These are phyloP conservation scores for Pseudogymnoascus pannorum DNA, from an alignment of 2,329 filamentous ascomycete genomes.

Conservation along the genomic window DNA sequence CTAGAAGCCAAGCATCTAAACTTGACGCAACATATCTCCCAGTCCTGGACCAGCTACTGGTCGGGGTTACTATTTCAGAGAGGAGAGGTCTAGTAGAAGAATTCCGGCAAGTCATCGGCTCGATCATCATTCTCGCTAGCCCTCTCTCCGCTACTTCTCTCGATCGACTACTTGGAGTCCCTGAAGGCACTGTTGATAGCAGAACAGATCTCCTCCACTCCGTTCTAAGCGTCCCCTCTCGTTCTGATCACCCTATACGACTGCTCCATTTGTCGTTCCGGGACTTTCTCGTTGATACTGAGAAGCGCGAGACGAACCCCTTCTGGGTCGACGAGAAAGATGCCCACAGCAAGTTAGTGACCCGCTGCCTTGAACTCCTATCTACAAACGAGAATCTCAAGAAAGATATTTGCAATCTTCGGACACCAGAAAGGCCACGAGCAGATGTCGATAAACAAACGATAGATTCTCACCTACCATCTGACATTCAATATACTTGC, in stretches of 20 bases:
- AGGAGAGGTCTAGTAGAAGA: conserved; percentile 8
- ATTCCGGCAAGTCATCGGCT: conserved; percentile 12
- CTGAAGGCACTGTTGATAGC: conserved; percentile 12
- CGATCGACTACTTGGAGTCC: conserved; percentile 17
- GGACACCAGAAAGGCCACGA: conserved; percentile 18
- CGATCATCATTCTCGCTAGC: conserved; percentile 14
- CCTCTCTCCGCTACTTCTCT: conserved; percentile 19
- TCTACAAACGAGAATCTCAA: conserved; percentile 21
- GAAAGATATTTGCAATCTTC: conserved; percentile 26
- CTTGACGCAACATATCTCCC: conserved; percentile 23
- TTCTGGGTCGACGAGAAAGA: conserved; percentile 27
- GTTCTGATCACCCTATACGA: conserved; percentile 17
- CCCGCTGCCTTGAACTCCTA: conserved; percentile 28
- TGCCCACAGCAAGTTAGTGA: conserved; percentile 24
- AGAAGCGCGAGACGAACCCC: conserved; percentile 2
- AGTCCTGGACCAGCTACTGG: conserved; percentile 18
- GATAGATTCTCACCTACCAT: conserved; percentile 17
- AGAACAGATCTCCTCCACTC: conserved; percentile 20
- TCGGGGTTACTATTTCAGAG: conserved; percentile 9
- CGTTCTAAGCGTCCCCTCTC: conserved; percentile 19
- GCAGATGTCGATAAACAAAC: conserved; percentile 10
- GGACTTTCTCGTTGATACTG: conserved; percentile 22
- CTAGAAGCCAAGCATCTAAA: conserved; percentile 15
- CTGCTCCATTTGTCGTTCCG: conserved; percentile 25
- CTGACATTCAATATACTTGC: conserved; percentile 20